These are phyloP conservation scores for Epichloe gansuensis DNA, from an alignment of 2,329 filamentous ascomycete genomes.

Conservation along the genomic window DNA sequence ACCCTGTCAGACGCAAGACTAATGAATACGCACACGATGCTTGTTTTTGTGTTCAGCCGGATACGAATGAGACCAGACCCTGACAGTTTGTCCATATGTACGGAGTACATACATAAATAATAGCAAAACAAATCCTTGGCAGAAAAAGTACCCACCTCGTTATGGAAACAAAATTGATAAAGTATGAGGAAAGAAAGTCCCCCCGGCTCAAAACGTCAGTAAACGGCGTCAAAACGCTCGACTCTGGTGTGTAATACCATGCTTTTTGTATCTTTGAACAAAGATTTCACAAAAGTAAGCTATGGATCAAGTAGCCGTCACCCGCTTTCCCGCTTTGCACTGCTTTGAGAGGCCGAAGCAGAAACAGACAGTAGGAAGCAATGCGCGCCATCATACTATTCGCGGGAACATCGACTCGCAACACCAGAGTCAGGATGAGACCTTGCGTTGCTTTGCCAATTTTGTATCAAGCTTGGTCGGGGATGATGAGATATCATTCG, in stretches of 20 bases:
- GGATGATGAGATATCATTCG: conserved; percentile 4
- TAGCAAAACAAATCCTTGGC: neutral
- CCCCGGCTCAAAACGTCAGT: neutral
- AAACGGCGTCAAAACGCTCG: neutral
- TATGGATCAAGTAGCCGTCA: neutral
- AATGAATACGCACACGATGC: neutral
- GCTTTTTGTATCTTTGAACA: neutral
- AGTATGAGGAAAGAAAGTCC: neutral
- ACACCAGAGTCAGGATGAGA: neutral
- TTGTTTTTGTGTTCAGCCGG: neutral
- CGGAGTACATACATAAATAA: too few species aligned
- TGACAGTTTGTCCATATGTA: neutral
- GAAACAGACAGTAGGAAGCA: too few species aligned
- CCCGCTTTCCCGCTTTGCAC: neutral
- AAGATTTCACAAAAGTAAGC: neutral
- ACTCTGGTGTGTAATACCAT: neutral
- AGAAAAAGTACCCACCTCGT: neutral
- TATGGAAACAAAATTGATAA: neutral
- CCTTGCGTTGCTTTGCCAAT: neutral
- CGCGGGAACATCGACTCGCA: neutral
- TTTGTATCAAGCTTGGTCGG: neutral
- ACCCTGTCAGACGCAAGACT: neutral
- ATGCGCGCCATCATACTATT: neutral
- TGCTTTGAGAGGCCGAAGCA: neutral
- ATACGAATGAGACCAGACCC: neutral